phyloP scores from a whole-genome alignment of 768 basidiomycete genomes.

The Tubosaeta sp. region DNA sequence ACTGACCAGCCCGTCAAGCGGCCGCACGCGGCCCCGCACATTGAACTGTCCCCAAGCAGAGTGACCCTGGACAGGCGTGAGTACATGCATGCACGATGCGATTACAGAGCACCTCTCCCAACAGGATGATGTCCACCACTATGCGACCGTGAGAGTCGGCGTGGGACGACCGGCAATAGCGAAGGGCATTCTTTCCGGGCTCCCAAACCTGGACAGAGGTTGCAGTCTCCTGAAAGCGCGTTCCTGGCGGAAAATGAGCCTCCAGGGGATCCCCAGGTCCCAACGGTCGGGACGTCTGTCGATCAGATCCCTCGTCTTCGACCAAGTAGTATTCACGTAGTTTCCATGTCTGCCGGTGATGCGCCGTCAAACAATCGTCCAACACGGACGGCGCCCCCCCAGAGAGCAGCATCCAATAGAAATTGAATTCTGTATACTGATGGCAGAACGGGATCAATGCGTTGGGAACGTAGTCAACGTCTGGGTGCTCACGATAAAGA shows the following conservation, averaged over 20 bases:
- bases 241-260: slow-evolving; percentile 56
- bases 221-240: slow-evolving; percentile 44
- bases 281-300: slow-evolving; percentile 32
- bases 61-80: slow-evolving; percentile 57
- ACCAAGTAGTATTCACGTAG: slow-evolving; percentile 70
- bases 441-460: neutral
- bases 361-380: slow-evolving; percentile 71
- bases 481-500: slow-evolving; percentile 56
- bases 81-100: neutral
- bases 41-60: slow-evolving; percentile 90
- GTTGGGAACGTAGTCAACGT: neutral
- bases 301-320: slow-evolving; percentile 23
- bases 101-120: slow-evolving; percentile 58
- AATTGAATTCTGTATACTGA: slow-evolving; percentile 81
- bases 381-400: slow-evolving; percentile 62
- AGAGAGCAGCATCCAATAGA: slow-evolving; percentile 72
- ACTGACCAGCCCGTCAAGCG: slow-evolving; percentile 76
- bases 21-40: slow-evolving; percentile 72
- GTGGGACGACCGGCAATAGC: slow-evolving; percentile 26
- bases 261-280: slow-evolving; percentile 57
- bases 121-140: slow-evolving; percentile 56
- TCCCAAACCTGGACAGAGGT: slow-evolving; percentile 48
- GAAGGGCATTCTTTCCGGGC: slow-evolving; percentile 32
- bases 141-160: slow-evolving; percentile 29
- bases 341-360: slow-evolving; percentile 89